Evolutionary conservation across 352 stramenopile genomes (phyloP), one percentile per base, ranked within the genome.

Genomic region (Phytophthora boehmeriae): DNA sequence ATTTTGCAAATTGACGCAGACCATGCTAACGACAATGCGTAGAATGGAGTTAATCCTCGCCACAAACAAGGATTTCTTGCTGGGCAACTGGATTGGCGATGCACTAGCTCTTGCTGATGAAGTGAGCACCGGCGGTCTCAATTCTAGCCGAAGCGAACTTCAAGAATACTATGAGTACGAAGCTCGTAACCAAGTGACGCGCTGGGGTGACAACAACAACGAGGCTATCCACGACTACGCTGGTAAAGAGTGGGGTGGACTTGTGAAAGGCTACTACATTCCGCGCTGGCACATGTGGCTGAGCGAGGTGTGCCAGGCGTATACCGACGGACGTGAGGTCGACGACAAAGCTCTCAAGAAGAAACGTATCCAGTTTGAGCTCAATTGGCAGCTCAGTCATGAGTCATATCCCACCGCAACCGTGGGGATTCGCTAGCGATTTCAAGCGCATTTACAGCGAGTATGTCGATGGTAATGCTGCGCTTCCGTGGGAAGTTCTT

Each of bases 201-300:
- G 83, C 5, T 92, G 83, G 83, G 83, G 83, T 6, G 83, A 92
- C 55, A 60, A 88, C 50, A 92, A 92, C 59, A 70, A 76, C 45
- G 80, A 92, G 38, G 66, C 77, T n/a, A 72, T 92, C 41, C 78
- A 88, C 43, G 83, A 92, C 57, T 92, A 92, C 30, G 83, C 83
- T 2, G 76, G 75, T 16, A 92, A 92, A 53, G 81, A 90, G 54
- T 92, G 83, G 83, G 64, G 75, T 23, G 83, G 83, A 0, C 79
- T 92, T n/a, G 71, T 90, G 25, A 78, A 82, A 22, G 65, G 70
- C 27, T 92, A 91, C 59, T 90, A 92, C 64, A 30, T 88, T 17
- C 68, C 63, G n/a, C 83, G 83, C n/a, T 92, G 83, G 83, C 72
- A 67, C 32, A 82, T 90, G 38, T 92, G 83, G 83, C 67, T 90